Evolutionary conservation across 768 basidiomycete genomes (phyloP).

Genomic region (Phylloporus sp.): DNA sequence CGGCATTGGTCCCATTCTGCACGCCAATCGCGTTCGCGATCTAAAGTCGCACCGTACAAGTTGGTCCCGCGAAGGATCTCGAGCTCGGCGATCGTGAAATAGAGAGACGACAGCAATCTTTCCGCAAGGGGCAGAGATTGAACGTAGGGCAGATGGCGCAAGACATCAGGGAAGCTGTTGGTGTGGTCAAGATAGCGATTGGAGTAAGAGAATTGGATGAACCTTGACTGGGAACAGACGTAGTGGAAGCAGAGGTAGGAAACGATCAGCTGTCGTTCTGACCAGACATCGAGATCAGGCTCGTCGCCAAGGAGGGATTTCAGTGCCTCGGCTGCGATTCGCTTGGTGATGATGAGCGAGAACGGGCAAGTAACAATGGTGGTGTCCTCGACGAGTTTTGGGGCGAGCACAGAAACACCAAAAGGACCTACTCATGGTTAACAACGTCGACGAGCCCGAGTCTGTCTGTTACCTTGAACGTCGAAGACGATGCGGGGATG

Average conservation of each 20-base stretch:
- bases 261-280: conserved; percentile 65
- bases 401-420: conserved; percentile 53
- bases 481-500: conserved; percentile 42
- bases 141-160: conserved; percentile 59
- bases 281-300: conserved; percentile 38
- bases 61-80: conserved; percentile 74
- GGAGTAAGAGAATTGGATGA: conserved; percentile 1
- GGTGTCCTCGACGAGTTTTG: conserved; percentile 45
- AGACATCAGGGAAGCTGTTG: conserved; percentile 6
- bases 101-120: conserved; percentile 66
- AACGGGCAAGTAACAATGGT: conserved; percentile 68
- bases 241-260: conserved; percentile 65
- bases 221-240: conserved; percentile 45
- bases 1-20: conserved; percentile 59
- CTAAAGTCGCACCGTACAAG: conserved; percentile 69
- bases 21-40: conserved; percentile 60
- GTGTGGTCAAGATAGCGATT: conserved; percentile 1
- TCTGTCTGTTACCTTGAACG: conserved; percentile 38
- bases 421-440: conserved; percentile 32
- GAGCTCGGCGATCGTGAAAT: conserved; percentile 63
- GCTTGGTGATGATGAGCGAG: conserved; percentile 57
- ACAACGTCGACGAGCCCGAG: not conserved
- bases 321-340: conserved; percentile 43
- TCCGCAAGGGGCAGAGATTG: conserved; percentile 55
- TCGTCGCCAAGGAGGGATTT: conserved; percentile 33